Percentiles rank a stretch among this genome's conserved stretches.
Conservation (phyloP, 495 filamentous ascomycete species). For the Glutinoglossum americanum region DNA sequence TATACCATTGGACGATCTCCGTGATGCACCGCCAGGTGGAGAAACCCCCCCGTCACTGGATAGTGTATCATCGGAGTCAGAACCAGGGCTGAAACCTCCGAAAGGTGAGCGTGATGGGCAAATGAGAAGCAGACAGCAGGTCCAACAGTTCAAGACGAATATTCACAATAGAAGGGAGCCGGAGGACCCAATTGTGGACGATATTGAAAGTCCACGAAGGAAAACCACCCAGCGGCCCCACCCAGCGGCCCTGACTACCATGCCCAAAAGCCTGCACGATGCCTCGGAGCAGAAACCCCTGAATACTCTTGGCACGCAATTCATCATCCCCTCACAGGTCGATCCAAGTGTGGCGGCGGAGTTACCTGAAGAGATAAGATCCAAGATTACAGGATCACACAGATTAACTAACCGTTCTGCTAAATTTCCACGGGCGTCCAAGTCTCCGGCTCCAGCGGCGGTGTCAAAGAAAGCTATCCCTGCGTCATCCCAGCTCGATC, state of each 20-base stretch:
- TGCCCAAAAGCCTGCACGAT: constrained; percentile 26
- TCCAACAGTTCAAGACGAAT: constrained; percentile 8
- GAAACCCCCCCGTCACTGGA: background rate
- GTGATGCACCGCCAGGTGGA: background rate
- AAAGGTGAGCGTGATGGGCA: constrained; percentile 22
- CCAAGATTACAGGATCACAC: constrained; percentile 30
- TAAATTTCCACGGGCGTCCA: constrained; percentile 9
- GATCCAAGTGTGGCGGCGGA: constrained; percentile 58
- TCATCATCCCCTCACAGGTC: constrained; percentile 60
- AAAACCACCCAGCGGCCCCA: constrained; percentile 23
- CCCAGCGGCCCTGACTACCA: constrained; percentile 31
- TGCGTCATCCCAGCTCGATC: constrained; percentile 41
- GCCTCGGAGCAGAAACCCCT: constrained; percentile 32
- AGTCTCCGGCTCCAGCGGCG: constrained; percentile 6
- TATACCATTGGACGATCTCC: background rate
- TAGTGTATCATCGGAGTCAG: background rate
- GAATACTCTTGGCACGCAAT: constrained; percentile 69
- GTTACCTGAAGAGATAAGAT: constrained; percentile 57
- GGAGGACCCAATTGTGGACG: constrained; percentile 29
- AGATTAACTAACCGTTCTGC: background rate
- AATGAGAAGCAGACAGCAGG: constrained; percentile 15
- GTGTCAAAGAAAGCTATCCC: constrained; percentile 14
- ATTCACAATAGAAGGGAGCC: background rate
- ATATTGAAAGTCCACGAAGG: constrained; percentile 46
- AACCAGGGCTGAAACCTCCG: constrained; percentile 37